Percentiles rank a stretch among this genome's conserved stretches.
These are phyloP conservation scores for Crucibulum laeve DNA, from an alignment of 768 basidiomycete species.

Conservation along the genomic window DNA sequence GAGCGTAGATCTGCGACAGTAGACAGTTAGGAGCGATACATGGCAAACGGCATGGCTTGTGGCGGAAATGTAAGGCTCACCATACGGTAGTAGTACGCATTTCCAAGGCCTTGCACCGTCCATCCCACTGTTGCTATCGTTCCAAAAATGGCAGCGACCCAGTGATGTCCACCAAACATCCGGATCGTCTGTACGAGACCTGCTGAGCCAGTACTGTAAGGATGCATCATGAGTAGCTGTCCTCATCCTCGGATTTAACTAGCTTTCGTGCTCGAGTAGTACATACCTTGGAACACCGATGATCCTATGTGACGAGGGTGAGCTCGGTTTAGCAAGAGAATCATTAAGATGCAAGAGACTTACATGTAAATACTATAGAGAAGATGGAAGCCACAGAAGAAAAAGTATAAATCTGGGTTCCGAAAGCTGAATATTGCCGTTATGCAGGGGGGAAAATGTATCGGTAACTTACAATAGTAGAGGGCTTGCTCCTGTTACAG, in stretches of 20 bases:
- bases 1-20: constrained; percentile 59
- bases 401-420: constrained; percentile 85
- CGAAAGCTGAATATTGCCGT: constrained; percentile 21
- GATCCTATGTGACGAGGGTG: constrained; percentile 55
- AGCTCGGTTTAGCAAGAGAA: constrained; percentile 21
- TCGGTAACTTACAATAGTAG: constrained; percentile 76
- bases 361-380: constrained; percentile 91
- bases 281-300: constrained; percentile 85
- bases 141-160: constrained; percentile 80
- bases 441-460: constrained; percentile 16
- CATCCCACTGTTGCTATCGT: constrained; percentile 82
- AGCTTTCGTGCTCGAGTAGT: constrained; percentile 1
- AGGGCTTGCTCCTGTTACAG: constrained; percentile 77
- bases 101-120: constrained; percentile 81
- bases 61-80: constrained; percentile 26
- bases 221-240: constrained; percentile 12
- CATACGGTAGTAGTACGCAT: constrained; percentile 75
- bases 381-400: constrained; percentile 95
- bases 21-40: constrained; percentile 3
- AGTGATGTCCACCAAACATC: constrained; percentile 65
- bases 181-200: constrained; percentile 92
- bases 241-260: constrained; percentile 31
- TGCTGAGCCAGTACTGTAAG: constrained; percentile 81
- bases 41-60: constrained; percentile 4
- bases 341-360: constrained; percentile 21